phyloP scores from a whole-genome alignment of 306 rosid genomes.

The Pyrus betulifolia region DNA sequence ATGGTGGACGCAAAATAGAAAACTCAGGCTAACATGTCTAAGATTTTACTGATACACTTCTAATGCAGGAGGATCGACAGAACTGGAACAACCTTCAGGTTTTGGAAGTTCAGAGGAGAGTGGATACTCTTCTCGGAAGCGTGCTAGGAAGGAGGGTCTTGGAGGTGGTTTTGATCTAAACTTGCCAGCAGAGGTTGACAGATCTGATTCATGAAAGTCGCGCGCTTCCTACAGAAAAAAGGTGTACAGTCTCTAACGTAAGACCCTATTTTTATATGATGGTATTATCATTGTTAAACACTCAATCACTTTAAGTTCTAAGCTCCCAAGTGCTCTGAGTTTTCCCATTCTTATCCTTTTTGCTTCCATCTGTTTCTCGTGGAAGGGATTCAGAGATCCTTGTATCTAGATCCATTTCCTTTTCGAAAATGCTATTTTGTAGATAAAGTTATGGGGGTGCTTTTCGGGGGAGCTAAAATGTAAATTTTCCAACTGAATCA shows the following conservation, averaged over 20 bases:
- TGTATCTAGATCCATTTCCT: slow-evolving; percentile 6
- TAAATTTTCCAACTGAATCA: slow-evolving; percentile 31
- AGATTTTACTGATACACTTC: slow-evolving; percentile 26
- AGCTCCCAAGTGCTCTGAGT: background rate
- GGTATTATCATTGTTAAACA: slow-evolving; percentile 4
- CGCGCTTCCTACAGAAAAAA: background rate
- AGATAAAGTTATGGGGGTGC: slow-evolving; percentile 31
- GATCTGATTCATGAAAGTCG: slow-evolving; percentile 36
- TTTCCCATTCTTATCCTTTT: slow-evolving; percentile 5
- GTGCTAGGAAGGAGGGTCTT: slow-evolving; percentile 58
- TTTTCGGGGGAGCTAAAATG: slow-evolving; percentile 29
- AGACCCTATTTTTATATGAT: background rate
- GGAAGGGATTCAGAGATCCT: slow-evolving; percentile 16
- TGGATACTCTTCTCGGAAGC: slow-evolving; percentile 58
- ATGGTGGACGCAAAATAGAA: slow-evolving; percentile 30
- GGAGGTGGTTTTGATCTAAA: slow-evolving; percentile 77
- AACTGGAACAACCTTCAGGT: slow-evolving; percentile 53
- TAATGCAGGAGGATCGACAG: slow-evolving; percentile 57
- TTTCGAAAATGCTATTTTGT: slow-evolving; percentile 26
- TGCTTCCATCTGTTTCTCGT: slow-evolving; percentile 3
- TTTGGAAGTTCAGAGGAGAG: slow-evolving; percentile 69
- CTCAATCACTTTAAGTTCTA: background rate
- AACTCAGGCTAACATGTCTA: slow-evolving; percentile 18
- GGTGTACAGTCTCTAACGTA: slow-evolving; percentile 22
- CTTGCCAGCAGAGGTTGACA: slow-evolving; percentile 88